These are phyloP conservation scores for Starmerella bombicola DNA, from an alignment of 805 yeast species.

Conservation along the genomic window DNA sequence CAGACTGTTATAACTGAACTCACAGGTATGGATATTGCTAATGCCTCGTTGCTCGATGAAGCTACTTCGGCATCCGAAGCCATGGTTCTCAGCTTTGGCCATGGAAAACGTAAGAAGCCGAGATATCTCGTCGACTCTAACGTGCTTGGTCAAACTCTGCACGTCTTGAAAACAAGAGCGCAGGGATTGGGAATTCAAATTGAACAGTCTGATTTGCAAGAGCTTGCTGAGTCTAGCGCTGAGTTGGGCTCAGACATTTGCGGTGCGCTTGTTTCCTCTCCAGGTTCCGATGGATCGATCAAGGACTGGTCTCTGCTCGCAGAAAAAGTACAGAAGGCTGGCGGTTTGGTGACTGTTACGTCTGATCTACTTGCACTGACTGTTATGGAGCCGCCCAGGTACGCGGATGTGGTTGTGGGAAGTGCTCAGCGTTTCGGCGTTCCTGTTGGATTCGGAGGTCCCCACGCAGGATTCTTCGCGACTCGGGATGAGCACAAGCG, in stretches of 20 bases:
- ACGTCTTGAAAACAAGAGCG: slow-evolving; percentile 71
- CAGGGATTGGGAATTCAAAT: slow-evolving; percentile 56
- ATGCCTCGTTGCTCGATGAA: slow-evolving; percentile 89
- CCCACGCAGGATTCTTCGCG: slow-evolving; percentile 95
- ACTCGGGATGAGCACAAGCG: slow-evolving; percentile 70
- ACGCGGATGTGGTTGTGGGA: slow-evolving; percentile 90
- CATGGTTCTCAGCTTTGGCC: slow-evolving; percentile 68
- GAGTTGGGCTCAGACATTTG: slow-evolving; percentile 37
- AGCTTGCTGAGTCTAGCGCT: slow-evolving; percentile 28
- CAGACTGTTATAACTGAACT: slow-evolving; percentile 86
- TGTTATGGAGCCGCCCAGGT: slow-evolving; percentile 70
- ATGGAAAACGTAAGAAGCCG: slow-evolving; percentile 50
- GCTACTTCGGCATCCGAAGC: slow-evolving; percentile 98
- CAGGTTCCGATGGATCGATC: slow-evolving; percentile 70
- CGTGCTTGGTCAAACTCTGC: slow-evolving; percentile 75
- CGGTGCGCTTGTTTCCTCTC: slow-evolving; percentile 85
- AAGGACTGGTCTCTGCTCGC: slow-evolving; percentile 44
- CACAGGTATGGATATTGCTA: slow-evolving; percentile 90
- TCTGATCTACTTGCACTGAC: slow-evolving; percentile 86
- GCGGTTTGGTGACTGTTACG: slow-evolving; percentile 75
- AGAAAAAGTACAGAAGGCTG: slow-evolving; percentile 51
- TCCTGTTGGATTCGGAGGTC: slow-evolving; percentile 97
- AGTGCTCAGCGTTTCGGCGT: slow-evolving; percentile 94
- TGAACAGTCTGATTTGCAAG: slow-evolving; percentile 31
- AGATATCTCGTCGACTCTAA: slow-evolving; percentile 61